These are phyloP conservation scores for Dacryopinax primogenitus DNA, from an alignment of 768 basidiomycete genomes.

Conservation along the genomic window DNA sequence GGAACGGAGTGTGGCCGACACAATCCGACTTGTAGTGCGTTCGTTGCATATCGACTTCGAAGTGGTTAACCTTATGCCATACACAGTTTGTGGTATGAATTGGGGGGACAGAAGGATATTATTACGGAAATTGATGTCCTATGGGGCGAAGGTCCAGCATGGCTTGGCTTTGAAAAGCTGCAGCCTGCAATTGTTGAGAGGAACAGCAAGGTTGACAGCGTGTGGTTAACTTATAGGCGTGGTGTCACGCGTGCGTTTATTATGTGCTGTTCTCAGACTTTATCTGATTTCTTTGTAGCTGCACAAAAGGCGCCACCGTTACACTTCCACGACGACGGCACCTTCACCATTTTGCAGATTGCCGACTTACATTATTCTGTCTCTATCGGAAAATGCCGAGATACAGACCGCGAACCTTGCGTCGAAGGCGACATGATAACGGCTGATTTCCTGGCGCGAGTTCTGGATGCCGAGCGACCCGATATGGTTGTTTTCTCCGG, in stretches of 20 bases:
- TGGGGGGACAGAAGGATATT: slow-evolving; percentile 32
- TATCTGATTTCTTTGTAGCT: slow-evolving; percentile 27
- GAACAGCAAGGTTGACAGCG: slow-evolving; percentile 35
- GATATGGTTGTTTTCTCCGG: slow-evolving; percentile 87
- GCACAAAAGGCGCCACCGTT: slow-evolving; percentile 63
- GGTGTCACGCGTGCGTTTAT: slow-evolving; percentile 55
- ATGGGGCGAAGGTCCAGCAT: slow-evolving; percentile 70
- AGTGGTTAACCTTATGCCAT: background rate
- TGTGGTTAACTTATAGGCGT: slow-evolving; percentile 53
- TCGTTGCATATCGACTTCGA: background rate
- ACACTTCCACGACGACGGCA: slow-evolving; percentile 70
- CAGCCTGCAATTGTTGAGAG: slow-evolving; percentile 43
- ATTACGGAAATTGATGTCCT: slow-evolving; percentile 88
- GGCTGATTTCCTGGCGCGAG: slow-evolving; percentile 50
- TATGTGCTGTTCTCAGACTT: slow-evolving; percentile 1
- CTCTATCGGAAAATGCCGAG: slow-evolving; percentile 60
- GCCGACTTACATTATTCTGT: slow-evolving; percentile 90
- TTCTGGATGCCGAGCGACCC: slow-evolving; percentile 71
- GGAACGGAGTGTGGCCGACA: slow-evolving; percentile 44
- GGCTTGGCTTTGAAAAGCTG: slow-evolving; percentile 75
- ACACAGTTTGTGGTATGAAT: background rate
- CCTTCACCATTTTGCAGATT: slow-evolving; percentile 79
- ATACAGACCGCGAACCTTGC: slow-evolving; percentile 42
- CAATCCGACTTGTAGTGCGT: slow-evolving; percentile 9
- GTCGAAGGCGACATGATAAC: slow-evolving; percentile 67